Base-by-base conservation (phyloP, 176 grass and related monocot species). In the Chloris gayana region DNA sequence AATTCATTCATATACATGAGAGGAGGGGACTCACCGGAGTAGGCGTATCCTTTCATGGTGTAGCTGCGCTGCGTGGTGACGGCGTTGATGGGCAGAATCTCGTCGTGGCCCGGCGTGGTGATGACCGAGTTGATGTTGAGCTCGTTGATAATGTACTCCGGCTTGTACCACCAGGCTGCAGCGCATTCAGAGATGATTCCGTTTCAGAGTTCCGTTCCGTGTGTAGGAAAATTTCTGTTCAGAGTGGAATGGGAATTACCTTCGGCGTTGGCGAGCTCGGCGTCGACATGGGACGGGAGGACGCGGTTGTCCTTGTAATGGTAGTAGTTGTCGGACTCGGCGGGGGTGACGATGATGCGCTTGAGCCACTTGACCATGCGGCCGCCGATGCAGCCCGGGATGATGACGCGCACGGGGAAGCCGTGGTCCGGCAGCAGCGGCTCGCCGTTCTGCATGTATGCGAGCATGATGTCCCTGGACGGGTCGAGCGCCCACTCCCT, bases 361-460 rank as follows among this genome's bases (percentile, higher is more conserved):
- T 87, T 91, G 54, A 99, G 81, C 97, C 97, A 99, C 65, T 99
- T 99, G 0, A 99, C 97, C 97, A 99, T 99, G 63, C 97, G 91
- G 4, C 93, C 97, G 57, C 97, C 97, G 67, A 93, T 99, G 83
- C 88, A 96, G 0, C 97, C 97, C 0, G 94, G 94, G 74, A 97
- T 92, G 47, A 97, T 80, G 30, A 87, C 80, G n/a, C 94, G 91
- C 0, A 97, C 84, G 0, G 94, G 94, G 83, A 84, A 97, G 0
- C 94, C 94, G 29, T 97, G 94, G 81, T 97, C 94, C 0, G 94
- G 91, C 3, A 77, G 22, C 14, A 97, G 82, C 64, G 37, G 67
- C 69, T 97, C 91, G 39, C 89, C 94, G 46, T 97, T 97, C 90
- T 99, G 97, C 93, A 90, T 91, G 88, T 93, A 99, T 2, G 94